Evolutionary conservation across 352 stramenopile genomes (phyloP), one percentile per base, ranked within the genome.

Genomic region (Phytophthora sojae): DNA sequence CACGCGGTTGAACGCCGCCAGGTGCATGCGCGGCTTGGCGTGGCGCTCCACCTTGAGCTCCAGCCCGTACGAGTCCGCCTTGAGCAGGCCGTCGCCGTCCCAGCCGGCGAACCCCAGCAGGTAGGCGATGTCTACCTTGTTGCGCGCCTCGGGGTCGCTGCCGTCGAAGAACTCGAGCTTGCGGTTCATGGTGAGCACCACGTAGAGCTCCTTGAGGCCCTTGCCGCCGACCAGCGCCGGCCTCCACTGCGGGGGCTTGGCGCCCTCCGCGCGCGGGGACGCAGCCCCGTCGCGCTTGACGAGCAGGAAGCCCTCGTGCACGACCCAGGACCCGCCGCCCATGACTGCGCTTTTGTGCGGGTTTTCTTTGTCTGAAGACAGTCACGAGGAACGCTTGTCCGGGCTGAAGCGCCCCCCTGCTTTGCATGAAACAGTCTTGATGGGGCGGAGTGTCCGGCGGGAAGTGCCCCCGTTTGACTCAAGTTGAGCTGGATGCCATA

Each of bases 1-100:
- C 44, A 94, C 65, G 50, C 89, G 89, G 75, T 96, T 96, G 45
- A 91, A 90, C 4, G 89, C 87, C 15, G 84, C 86, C 51, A 96
- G 59, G 54, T 81, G 82, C 73, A 95, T 88, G 17, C 84, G 81
- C 49, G 71, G 61, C 12, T 69, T 73, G 12, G 74, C 64, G 50
- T 91, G 73, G 29, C 85, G 80, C 37, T 95, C 87, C 49, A 94
- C 73, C 53, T 91, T 89, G 21, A 95, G 79, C 73, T 95, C 89
- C 21, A 96, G 68, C 6, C 89, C 89, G 75, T 96, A 95, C 15
- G 83, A 67, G 56, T 96, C 85, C n/a, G 79, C 81, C 55, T 91
- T 91, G 3, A 94, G 66, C 57, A 94, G 67, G 0, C 86, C 85
- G 14, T 86, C 69, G 4, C 89, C 87, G 57, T 94, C 89, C 89